Conservation (phyloP, 2,329 filamentous ascomycete genomes). For the Diaporthe humulicola region DNA sequence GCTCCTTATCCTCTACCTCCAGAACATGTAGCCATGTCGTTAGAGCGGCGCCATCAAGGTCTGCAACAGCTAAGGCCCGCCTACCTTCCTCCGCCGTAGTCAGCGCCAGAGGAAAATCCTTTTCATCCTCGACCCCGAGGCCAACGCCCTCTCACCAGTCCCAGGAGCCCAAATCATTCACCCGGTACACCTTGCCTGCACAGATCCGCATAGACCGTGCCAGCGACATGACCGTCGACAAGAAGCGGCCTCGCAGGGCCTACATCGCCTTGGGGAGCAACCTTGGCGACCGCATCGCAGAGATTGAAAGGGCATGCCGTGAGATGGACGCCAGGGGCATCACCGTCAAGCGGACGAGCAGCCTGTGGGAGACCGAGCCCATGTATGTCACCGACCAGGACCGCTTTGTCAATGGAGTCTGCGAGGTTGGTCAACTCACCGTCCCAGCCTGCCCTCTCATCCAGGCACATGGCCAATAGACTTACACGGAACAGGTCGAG, state of each 20-base stretch:
- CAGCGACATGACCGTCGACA: slow-evolving; percentile 41
- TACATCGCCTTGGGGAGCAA: slow-evolving; percentile 96
- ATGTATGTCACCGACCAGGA: slow-evolving; percentile 97
- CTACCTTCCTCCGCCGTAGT: slow-evolving; percentile 28
- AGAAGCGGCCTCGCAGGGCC: slow-evolving; percentile 61
- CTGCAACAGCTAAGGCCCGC: slow-evolving; percentile 30
- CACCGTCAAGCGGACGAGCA: slow-evolving; percentile 83
- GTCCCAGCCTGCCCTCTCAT: slow-evolving; percentile 35
- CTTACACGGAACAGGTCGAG: slow-evolving; percentile 72
- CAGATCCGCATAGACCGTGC: slow-evolving; percentile 44
- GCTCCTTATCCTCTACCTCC: not conserved
- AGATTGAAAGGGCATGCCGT: slow-evolving; percentile 86
- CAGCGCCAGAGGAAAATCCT: slow-evolving; percentile 34
- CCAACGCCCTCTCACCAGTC: slow-evolving; percentile 19
- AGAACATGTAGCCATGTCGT: slow-evolving; percentile 32
- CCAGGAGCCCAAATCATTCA: slow-evolving; percentile 32
- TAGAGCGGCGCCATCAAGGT: slow-evolving; percentile 16
- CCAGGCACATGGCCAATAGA: not conserved
- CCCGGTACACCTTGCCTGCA: slow-evolving; percentile 39
- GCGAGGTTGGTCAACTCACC: slow-evolving; percentile 74
- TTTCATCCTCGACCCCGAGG: slow-evolving; percentile 31
- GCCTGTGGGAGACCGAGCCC: slow-evolving; percentile 92
- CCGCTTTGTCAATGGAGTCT: slow-evolving; percentile 91
- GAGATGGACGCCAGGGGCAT: slow-evolving; percentile 83
- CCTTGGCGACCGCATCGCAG: slow-evolving; percentile 84